Evolutionary conservation across 352 stramenopile species (phyloP).

Genomic region (Pythium phragmiticola): DNA sequence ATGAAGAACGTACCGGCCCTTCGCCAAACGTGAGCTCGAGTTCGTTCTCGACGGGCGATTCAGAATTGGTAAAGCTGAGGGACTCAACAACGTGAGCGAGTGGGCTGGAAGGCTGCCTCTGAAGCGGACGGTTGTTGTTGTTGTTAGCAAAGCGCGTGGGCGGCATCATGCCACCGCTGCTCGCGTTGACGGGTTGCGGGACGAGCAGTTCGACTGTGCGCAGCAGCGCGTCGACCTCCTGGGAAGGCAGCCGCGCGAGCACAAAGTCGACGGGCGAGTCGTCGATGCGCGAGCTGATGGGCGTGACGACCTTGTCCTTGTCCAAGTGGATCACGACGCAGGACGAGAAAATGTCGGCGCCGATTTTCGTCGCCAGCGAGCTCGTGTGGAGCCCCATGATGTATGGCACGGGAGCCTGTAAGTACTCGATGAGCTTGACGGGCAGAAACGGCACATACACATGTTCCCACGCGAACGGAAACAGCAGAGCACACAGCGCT

Average conservation of each 20-base stretch:
- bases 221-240: constrained; percentile 46
- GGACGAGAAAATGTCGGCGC: constrained; percentile 72
- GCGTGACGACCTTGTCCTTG: constrained; percentile 80
- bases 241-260: constrained; percentile 43
- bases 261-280: constrained; percentile 53
- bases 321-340: constrained; percentile 84
- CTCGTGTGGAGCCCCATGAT: constrained; percentile 86
- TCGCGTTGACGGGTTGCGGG: constrained; percentile 33
- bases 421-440: constrained; percentile 78
- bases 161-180: not conserved
- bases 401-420: constrained; percentile 83
- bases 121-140: constrained; percentile 1
- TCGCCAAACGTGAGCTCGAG: constrained; percentile 69
- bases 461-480: constrained; percentile 84
- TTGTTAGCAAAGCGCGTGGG: not conserved
- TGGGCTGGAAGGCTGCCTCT: constrained; percentile 8
- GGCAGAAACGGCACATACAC: constrained; percentile 87
- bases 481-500: constrained; percentile 74
- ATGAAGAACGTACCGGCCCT: constrained; percentile 43
- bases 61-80: constrained; percentile 12
- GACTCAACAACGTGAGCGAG: constrained; percentile 27
- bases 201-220: constrained; percentile 37
- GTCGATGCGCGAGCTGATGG: constrained; percentile 57
- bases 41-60: constrained; percentile 30
- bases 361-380: constrained; percentile 67